These are phyloP conservation scores for Basidiobolus heterosporus DNA, from an alignment of 371 early-diverging fungal genomes.

Conservation along the genomic window DNA sequence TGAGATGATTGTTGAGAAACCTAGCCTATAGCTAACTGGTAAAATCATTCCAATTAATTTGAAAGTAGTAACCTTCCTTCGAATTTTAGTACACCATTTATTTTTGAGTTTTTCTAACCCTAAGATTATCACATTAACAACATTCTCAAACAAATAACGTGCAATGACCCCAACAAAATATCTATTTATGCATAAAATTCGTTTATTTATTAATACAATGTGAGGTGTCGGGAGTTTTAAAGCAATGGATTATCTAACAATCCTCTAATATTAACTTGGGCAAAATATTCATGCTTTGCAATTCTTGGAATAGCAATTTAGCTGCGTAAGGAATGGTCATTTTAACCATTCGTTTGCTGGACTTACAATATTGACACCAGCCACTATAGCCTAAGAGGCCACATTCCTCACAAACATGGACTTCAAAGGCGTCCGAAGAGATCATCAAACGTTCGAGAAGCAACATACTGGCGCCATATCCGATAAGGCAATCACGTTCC, in stretches of 20 bases:
- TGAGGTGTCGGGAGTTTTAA: too few relatives aligned
- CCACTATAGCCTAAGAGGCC: conserved; percentile 86
- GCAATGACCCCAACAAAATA: too few relatives aligned
- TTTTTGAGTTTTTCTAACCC: too few relatives aligned
- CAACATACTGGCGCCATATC: conserved; percentile 90
- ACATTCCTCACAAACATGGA: conserved; percentile 81
- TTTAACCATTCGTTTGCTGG: conserved; percentile 61
- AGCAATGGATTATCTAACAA: conserved; percentile 1
- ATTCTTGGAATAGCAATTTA: conserved; percentile 90
- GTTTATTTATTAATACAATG: too few relatives aligned
- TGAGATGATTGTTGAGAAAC: too few relatives aligned
- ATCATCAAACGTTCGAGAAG: conserved; percentile 90
- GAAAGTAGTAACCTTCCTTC: too few relatives aligned
- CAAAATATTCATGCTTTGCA: conserved; percentile 95
- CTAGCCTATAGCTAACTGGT: too few relatives aligned
- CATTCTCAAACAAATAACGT: too few relatives aligned
- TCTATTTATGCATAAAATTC: too few relatives aligned
- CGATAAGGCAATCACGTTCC: conserved; percentile 98
- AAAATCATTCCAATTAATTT: too few relatives aligned
- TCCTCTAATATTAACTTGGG: conserved; percentile 35
- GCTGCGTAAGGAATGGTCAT: conserved; percentile 96
- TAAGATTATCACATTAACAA: too few relatives aligned
- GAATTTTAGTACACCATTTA: too few relatives aligned
- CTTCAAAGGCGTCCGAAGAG: conserved; percentile 88
- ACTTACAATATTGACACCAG: conserved; percentile 94